Base-by-base conservation (phyloP, 495 filamentous ascomycete species). In the Xylaria longipes region DNA sequence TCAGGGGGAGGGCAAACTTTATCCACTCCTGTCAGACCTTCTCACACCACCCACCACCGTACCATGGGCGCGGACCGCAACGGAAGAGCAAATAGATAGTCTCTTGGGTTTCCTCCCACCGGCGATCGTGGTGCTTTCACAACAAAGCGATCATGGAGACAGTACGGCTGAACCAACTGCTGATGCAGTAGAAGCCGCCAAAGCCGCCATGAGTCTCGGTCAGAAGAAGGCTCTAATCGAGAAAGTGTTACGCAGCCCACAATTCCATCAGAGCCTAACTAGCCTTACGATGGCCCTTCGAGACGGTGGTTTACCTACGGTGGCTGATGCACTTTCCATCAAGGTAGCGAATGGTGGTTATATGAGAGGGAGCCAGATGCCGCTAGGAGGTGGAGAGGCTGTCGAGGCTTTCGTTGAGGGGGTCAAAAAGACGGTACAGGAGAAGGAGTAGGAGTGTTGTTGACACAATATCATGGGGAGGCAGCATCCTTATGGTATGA, bases 401-500 rank as follows among this genome's bases (percentile, higher is more conserved):
- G 90, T 99, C 3, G 91, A 97, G 81, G 92, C 92, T 11, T 99
- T 98, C 82, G 84, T 99, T 41, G 87, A 93, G 68, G 97, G 95
- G 14, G 88, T 98, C 37, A 94, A 91, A 85, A 89, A 88, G 83
- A 89, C 89, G 41, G 90, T 96, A 8, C 85, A 93, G 79, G 82
- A 88, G 35, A 74, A 77, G 77, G 77, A 84, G 69, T 80, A 71
- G 65, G 71, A 25, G 3, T 52, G 20, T 39, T 22, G 9, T 25
- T 15, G 33, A 25, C 3, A 29, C 17, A 37, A 61, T n/a, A 9
- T 35, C 11, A 68, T n/a, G 37, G 8, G 68, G 7, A 50, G 45
- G 20, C 7, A 56, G 14, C 8, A 71, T 37, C 27, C 1, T 27
- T 3, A 15, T 29, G n/a, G 9, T 20, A 46, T 4, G 8, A 43